Conservation (phyloP, 768 basidiomycete genomes). For the Daedaleopsis nitida region DNA sequence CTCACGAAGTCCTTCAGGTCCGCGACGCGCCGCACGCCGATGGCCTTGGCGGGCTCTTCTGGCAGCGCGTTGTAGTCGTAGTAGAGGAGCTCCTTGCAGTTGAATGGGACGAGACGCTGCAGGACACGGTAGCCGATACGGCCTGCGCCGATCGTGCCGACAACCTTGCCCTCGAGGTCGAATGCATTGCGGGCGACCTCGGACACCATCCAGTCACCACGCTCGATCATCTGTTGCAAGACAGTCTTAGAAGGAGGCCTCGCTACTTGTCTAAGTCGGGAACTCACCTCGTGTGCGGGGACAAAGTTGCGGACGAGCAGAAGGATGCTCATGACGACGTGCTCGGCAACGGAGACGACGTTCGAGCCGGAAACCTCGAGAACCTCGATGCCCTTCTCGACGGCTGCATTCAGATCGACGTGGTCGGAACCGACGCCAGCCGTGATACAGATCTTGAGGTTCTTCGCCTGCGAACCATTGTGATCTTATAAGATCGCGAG, state of each 20-base stretch:
- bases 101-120: constrained; percentile 78
- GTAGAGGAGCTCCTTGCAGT: constrained; percentile 89
- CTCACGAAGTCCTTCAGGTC: constrained; percentile 68
- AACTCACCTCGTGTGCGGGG: constrained; percentile 76
- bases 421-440: constrained; percentile 92
- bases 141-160: constrained; percentile 84
- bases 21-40: constrained; percentile 74
- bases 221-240: constrained; percentile 66
- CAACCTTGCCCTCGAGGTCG: constrained; percentile 89
- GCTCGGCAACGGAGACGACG: constrained; percentile 90
- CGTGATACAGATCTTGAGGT: constrained; percentile 87
- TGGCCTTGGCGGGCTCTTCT: constrained; percentile 63
- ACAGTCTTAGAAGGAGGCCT: not conserved
- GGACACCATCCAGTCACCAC: constrained; percentile 87
- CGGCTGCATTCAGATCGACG: constrained; percentile 87
- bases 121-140: constrained; percentile 88
- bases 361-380: constrained; percentile 80
- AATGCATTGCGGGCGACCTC: constrained; percentile 80
- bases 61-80: constrained; percentile 83
- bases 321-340: constrained; percentile 89
- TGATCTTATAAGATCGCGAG: not conserved
- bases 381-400: constrained; percentile 73
- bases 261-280: not conserved
- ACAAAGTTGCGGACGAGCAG: constrained; percentile 89
- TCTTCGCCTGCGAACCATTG: constrained; percentile 53